These are phyloP conservation scores for Exophiala dermatitidis DNA, from an alignment of 2,329 filamentous ascomycete species.

Conservation along the genomic window DNA sequence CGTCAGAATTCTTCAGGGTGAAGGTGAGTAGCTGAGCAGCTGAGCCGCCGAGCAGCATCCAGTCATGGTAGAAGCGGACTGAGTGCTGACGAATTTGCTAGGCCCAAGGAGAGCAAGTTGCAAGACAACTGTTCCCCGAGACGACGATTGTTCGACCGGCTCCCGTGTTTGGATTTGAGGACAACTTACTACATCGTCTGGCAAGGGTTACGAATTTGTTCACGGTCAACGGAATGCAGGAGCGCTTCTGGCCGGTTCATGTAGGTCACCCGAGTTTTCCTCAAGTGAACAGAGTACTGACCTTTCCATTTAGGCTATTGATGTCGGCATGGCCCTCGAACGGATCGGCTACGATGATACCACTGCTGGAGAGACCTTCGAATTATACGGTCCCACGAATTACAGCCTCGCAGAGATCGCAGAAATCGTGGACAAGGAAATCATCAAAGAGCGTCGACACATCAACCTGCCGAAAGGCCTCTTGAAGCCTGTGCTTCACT, in stretches of 20 bases:
- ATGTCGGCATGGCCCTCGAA: slow-evolving; percentile 84
- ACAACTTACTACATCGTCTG: slow-evolving; percentile 79
- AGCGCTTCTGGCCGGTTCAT: slow-evolving; percentile 87
- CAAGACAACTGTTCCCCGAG: slow-evolving; percentile 85
- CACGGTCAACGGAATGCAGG: slow-evolving; percentile 87
- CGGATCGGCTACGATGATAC: slow-evolving; percentile 83
- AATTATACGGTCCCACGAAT: slow-evolving; percentile 88
- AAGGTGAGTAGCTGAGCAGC: slow-evolving; percentile 51
- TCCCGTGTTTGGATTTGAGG: slow-evolving; percentile 91
- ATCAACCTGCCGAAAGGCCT: slow-evolving; percentile 81
- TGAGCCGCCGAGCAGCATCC: too few species aligned
- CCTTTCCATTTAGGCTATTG: slow-evolving; percentile 62
- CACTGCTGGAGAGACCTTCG: slow-evolving; percentile 83
- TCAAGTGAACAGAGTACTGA: slow-evolving; percentile 9
- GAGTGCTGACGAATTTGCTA: slow-evolving; percentile 30
- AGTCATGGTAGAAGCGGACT: slow-evolving; percentile 5
- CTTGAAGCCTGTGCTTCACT: slow-evolving; percentile 64
- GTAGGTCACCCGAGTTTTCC: slow-evolving; percentile 43
- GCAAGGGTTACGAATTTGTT: slow-evolving; percentile 74
- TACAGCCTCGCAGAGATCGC: slow-evolving; percentile 86
- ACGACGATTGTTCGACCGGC: slow-evolving; percentile 93
- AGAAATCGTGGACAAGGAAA: slow-evolving; percentile 82
- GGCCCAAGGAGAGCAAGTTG: slow-evolving; percentile 75
- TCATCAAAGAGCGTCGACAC: slow-evolving; percentile 79
- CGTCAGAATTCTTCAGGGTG: slow-evolving; percentile 82